Percentiles rank a stretch among this genome's conserved stretches.
phyloP scores from a whole-genome alignment of 1,284 basidiomycete genomes.

The Cutaneotrichosporon sp. region DNA sequence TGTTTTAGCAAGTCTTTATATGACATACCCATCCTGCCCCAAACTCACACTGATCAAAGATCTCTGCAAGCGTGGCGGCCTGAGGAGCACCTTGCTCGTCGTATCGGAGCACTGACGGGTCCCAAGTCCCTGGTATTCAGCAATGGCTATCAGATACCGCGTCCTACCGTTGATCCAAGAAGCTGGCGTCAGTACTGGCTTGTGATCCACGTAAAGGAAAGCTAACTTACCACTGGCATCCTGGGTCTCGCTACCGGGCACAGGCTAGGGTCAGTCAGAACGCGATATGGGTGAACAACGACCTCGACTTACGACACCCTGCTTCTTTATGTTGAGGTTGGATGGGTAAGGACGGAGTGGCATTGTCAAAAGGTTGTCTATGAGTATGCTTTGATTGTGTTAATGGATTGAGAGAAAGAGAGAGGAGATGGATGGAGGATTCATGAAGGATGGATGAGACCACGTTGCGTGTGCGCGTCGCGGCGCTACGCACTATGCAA shows the following conservation, averaged over 20 bases:
- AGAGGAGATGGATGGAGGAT: not conserved
- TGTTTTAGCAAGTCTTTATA: not conserved
- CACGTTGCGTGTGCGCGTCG: no score
- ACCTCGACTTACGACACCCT: slow-evolving; percentile 38
- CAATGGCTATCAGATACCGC: not conserved
- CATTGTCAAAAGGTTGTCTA: slow-evolving; percentile 8
- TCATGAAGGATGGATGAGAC: not conserved
- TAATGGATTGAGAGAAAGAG: not conserved
- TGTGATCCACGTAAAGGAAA: not conserved
- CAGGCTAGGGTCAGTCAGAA: slow-evolving; percentile 19
- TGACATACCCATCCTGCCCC: no score
- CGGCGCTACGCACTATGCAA: no score
- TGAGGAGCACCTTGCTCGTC: slow-evolving; percentile 13
- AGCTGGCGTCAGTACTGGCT: not conserved
- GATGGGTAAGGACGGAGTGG: slow-evolving; percentile 24
- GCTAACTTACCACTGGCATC: slow-evolving; percentile 29
- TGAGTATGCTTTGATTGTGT: not conserved
- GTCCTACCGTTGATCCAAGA: slow-evolving; percentile 7
- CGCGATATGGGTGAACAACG: not conserved
- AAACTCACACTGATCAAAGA: slow-evolving; percentile 44
- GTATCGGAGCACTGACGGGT: slow-evolving; percentile 5
- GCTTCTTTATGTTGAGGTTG: slow-evolving; percentile 27
- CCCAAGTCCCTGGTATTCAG: slow-evolving; percentile 1
- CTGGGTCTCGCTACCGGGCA: slow-evolving; percentile 29
- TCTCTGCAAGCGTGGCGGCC: slow-evolving; percentile 37